A percentile compares a stretch with the other conserved stretches of the same genome.
These are phyloP conservation scores for Paraphoma chrysanthemicola DNA, from an alignment of 2,329 filamentous ascomycete genomes.

Conservation along the genomic window DNA sequence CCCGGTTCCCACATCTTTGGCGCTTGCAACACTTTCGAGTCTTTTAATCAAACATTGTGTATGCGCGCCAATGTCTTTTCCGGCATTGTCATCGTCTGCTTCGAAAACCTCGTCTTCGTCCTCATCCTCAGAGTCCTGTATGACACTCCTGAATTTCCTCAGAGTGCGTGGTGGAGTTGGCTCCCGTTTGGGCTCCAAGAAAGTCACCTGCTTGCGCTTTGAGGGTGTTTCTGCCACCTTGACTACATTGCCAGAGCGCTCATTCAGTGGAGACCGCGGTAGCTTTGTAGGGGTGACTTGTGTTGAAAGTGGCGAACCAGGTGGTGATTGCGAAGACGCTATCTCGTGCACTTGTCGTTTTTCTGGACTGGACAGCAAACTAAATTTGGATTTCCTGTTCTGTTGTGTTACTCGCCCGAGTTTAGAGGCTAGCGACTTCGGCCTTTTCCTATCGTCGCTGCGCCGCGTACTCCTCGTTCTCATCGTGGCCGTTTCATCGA, in stretches of 20 bases:
- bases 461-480: constrained; percentile 14
- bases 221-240: constrained; percentile 32
- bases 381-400: constrained; percentile 28
- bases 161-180: constrained; percentile 19
- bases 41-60: constrained; percentile 7
- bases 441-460: constrained; percentile 5
- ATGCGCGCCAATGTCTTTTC: constrained; percentile 4
- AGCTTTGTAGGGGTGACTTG: constrained; percentile 29
- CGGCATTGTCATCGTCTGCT: constrained; percentile 10
- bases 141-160: constrained; percentile 35
- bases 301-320: constrained; percentile 38
- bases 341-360: constrained; percentile 40
- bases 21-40: not conserved
- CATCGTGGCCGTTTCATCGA: constrained; percentile 25
- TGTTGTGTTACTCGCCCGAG: not conserved
- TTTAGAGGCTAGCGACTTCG: not conserved
- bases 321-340: constrained; percentile 45
- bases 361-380: constrained; percentile 42
- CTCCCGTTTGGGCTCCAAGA: constrained; percentile 20
- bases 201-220: constrained; percentile 39
- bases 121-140: constrained; percentile 44
- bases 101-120: constrained; percentile 29
- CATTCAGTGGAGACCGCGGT: constrained; percentile 20
- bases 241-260: constrained; percentile 15
- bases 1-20: constrained; percentile 23